A percentile compares a stretch with the other conserved stretches of the same genome.
Conservation (phyloP, 768 basidiomycete genomes). For the Tricholoma furcatifolium region DNA sequence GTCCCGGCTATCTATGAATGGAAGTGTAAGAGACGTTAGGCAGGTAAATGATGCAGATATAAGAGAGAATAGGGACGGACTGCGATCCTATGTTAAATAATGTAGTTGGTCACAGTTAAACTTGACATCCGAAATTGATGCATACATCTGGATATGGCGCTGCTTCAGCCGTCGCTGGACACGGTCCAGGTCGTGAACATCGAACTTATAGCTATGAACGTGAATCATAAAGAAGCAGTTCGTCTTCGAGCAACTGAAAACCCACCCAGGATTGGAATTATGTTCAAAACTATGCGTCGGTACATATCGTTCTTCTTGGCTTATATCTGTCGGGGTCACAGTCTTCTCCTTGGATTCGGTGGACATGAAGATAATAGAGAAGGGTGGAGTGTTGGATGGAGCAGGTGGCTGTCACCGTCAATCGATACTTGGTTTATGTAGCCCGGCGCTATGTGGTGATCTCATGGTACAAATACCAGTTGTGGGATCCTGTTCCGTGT, state of each 20-base stretch:
- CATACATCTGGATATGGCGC: constrained; percentile 78
- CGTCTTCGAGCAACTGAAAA: neutral
- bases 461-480: no score
- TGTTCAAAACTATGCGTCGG: neutral
- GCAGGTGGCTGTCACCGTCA: no score
- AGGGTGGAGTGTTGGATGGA: no score
- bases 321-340: neutral
- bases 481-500: no score
- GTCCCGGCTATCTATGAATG: constrained; percentile 63
- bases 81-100: constrained; percentile 48
- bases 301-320: neutral
- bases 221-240: neutral
- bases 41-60: constrained; percentile 11
- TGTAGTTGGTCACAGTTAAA: neutral
- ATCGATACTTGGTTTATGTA: no score
- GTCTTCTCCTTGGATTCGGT: no score
- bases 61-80: constrained; percentile 36
- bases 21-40: neutral
- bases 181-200: constrained; percentile 60
- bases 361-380: no score
- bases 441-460: no score
- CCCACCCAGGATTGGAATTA: constrained; percentile 4
- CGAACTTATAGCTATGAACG: constrained; percentile 41
- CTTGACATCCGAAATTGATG: constrained; percentile 4
- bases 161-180: constrained; percentile 75